Evolutionary conservation across 1,139 yeast genomes (phyloP).

Genomic region (Ogataea hybrid): DNA sequence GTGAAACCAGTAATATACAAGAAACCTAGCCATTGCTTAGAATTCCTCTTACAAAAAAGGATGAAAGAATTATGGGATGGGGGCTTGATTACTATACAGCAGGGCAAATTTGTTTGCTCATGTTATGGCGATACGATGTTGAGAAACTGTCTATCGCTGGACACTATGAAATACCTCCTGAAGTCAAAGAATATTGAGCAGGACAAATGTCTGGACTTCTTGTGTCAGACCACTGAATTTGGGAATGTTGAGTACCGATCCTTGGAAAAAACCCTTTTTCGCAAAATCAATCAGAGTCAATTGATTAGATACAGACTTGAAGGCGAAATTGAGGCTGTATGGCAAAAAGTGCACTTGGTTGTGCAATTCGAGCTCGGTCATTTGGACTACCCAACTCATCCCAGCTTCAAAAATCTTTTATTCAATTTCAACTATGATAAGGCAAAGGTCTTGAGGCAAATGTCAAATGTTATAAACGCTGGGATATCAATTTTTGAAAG

Average conservation of each 20-base stretch:
- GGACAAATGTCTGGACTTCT: constrained; percentile 29
- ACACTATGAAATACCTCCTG: constrained; percentile 40
- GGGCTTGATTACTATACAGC: not conserved
- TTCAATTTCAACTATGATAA: constrained; percentile 40
- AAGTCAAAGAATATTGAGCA: constrained; percentile 21
- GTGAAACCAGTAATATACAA: not conserved
- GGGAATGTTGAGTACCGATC: constrained; percentile 38
- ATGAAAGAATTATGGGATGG: constrained; percentile 26
- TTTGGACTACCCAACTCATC: constrained; percentile 40
- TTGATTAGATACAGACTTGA: constrained; percentile 34
- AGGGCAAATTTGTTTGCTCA: not conserved
- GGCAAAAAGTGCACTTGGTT: constrained; percentile 38
- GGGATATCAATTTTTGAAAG: constrained; percentile 42
- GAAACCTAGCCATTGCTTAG: not conserved
- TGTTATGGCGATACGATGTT: constrained; percentile 32
- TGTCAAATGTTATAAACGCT: constrained; percentile 41
- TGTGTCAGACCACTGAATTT: constrained; percentile 41
- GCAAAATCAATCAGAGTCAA: constrained; percentile 40
- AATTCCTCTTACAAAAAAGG: not conserved
- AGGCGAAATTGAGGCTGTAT: constrained; percentile 27
- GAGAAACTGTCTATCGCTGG: constrained; percentile 42
- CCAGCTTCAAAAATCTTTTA: constrained; percentile 36
- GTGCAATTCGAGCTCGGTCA: constrained; percentile 50
- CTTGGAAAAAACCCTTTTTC: constrained; percentile 42
- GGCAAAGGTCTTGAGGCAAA: constrained; percentile 37